Base-by-base conservation (phyloP, 306 rosid genomes). In the Urtica urens region DNA sequence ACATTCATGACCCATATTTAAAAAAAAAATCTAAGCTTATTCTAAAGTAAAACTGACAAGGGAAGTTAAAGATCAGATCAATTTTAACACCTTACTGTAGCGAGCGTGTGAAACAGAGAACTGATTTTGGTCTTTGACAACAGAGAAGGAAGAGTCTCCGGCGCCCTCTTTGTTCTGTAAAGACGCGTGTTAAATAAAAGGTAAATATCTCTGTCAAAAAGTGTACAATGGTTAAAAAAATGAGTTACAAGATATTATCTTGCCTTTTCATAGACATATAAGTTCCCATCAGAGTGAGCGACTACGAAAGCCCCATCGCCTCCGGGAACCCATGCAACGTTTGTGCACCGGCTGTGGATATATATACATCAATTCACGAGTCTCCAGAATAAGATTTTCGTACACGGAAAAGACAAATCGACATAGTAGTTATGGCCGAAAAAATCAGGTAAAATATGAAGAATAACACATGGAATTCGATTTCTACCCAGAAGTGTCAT, bases 51-150 rank as follows among this genome's bases (percentile, higher is more conserved):
- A n/a, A n/a, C n/a, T n/a, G n/a, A n/a, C 33, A 28, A 28, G 33
- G 10, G 4, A 10, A 4, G 33, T 28, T 28, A 24, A 46, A 46
- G 19, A 22, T 40, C 18, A 5, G 28, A 41, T 23, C 49, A 38
- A 57, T 44, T 60, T 42, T 51, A 59, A 57, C 70, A 90, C 99
- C 95, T 90, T 90, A 67, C 78, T 90, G 61, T 87, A 73, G 49
- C 99, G 95, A 52, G 99, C 95, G 73, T 90, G 95, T 3, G 87
- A 55, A 68, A 85, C 92, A 53, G 94, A 79, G 76, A 92, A 86
- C 55, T 82, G 99, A 40, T 74, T 56, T 63, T 59, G 99, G 78
- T 92, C 99, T 70, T 79, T 92, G 46, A 86, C 53, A 48, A 72
- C 68, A 6, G 96, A 86, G 72, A 92, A 86, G 37, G 99, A 67